Conservation (phyloP, 352 stramenopile species). For the Pythium insidiosum region DNA sequence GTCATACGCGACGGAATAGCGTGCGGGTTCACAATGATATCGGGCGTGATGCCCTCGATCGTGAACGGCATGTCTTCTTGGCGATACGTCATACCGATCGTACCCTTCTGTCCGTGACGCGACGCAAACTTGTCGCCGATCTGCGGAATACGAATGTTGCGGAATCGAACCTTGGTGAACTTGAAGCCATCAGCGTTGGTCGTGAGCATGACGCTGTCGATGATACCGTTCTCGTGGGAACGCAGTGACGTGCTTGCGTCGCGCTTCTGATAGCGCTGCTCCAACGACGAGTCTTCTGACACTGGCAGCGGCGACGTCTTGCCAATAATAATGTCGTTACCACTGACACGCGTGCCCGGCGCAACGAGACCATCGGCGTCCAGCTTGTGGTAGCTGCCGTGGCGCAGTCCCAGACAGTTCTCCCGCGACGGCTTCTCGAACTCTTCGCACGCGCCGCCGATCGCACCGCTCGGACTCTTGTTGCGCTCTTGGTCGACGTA, state of each 20-base stretch:
- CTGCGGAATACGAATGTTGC: conserved; percentile 98
- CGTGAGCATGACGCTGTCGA: conserved; percentile 99
- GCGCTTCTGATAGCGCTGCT: conserved; percentile 93
- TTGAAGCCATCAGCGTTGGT: conserved; percentile 97
- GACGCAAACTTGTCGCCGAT: conserved; percentile 99
- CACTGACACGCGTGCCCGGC: conserved; percentile 94
- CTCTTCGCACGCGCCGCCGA: conserved; percentile 72
- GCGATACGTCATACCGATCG: conserved; percentile 99
- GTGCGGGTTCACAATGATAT: conserved; percentile 99
- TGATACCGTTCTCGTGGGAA: conserved; percentile 97
- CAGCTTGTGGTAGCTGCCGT: conserved; percentile 98
- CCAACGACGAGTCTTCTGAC: conserved; percentile 70
- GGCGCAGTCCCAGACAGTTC: conserved; percentile 91
- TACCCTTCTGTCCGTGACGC: conserved; percentile 89
- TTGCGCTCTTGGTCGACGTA: conserved; percentile 95
- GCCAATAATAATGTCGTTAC: conserved; percentile 98
- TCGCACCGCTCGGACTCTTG: conserved; percentile 70
- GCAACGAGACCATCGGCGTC: conserved; percentile 97
- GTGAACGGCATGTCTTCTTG: conserved; percentile 99
- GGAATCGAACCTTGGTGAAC: conserved; percentile 97
- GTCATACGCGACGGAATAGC: conserved; percentile 99
- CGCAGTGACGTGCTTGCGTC: conserved; percentile 96
- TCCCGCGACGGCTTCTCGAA: conserved; percentile 96
- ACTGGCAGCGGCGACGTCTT: conserved; percentile 93
- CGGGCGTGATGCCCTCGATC: conserved; percentile 96